These are phyloP conservation scores for Cryptosporidium xiaoi DNA, from an alignment of 169 alveolate species.

Conservation along the genomic window DNA sequence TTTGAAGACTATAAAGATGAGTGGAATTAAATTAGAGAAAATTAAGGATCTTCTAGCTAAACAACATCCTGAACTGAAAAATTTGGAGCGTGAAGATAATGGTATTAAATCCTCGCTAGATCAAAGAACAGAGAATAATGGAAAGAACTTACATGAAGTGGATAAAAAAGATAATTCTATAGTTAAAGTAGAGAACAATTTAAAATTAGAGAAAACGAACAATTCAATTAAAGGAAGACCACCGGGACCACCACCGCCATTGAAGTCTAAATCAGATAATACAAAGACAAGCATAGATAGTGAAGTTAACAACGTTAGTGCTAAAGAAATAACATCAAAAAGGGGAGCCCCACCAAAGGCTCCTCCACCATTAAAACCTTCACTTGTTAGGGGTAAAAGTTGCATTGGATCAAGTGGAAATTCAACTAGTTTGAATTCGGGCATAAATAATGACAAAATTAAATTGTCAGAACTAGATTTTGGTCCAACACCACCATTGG, in stretches of 20 bases:
- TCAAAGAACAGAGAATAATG: no score
- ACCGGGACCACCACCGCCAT: conserved; percentile 73
- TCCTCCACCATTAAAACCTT: conserved; percentile 43
- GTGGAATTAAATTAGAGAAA: conserved; percentile 20
- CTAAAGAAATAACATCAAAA: conserved; percentile 19
- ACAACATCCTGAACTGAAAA: conserved; percentile 58
- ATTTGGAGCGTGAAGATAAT: not conserved
- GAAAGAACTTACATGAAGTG: no score
- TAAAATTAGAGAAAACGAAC: not conserved
- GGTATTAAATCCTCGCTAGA: not conserved
- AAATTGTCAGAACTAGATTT: conserved; percentile 43
- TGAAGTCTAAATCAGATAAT: conserved; percentile 29
- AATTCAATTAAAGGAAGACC: conserved; percentile 24
- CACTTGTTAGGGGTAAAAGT: conserved; percentile 6
- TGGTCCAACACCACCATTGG: conserved; percentile 73
- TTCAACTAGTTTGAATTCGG: not conserved
- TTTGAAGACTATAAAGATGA: conserved; percentile 31
- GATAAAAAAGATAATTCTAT: not conserved
- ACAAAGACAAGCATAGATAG: not conserved
- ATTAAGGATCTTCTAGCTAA: conserved; percentile 27
- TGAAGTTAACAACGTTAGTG: not conserved
- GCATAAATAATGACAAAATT: not conserved
- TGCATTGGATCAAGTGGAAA: conserved; percentile 7
- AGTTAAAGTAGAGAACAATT: not conserved
- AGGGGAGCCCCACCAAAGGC: conserved; percentile 55